Evolutionary conservation across 176 grass and related monocot genomes (phyloP).

Genomic region (Thinopyrum elongatum): DNA sequence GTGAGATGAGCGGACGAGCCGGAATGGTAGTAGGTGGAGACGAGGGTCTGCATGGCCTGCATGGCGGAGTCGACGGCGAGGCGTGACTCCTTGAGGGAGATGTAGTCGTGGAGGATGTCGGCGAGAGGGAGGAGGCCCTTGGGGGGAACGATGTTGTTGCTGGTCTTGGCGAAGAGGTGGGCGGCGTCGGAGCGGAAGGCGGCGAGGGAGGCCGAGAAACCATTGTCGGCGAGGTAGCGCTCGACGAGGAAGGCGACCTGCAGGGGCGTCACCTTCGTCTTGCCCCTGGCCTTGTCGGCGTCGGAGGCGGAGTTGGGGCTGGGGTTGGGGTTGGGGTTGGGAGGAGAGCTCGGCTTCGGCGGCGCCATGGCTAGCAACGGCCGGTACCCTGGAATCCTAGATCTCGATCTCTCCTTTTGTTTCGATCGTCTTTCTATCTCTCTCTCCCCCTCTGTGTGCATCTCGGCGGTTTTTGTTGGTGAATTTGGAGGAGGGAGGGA

Average conservation of each 20-base stretch:
- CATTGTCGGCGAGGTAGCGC: constrained; percentile 75
- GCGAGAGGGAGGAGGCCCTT: constrained; percentile 58
- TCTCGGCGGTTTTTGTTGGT: not conserved
- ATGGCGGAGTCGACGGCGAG: constrained; percentile 56
- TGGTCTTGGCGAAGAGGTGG: constrained; percentile 46
- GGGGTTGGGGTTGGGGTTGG: constrained; percentile 1
- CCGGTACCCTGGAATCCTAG: not conserved
- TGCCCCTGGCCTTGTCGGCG: constrained; percentile 13
- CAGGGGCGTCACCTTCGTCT: constrained; percentile 57
- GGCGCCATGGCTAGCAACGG: constrained; percentile 29
- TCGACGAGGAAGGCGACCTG: constrained; percentile 95
- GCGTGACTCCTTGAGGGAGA: constrained; percentile 66
- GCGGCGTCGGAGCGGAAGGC: constrained; percentile 73
- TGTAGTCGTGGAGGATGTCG: constrained; percentile 87
- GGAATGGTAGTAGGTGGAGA: constrained; percentile 48
- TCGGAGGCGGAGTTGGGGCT: not conserved
- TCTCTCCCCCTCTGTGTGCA: not conserved
- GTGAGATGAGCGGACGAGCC: not conserved
- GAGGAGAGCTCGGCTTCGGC: constrained; percentile 21
- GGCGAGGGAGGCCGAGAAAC: constrained; percentile 50
- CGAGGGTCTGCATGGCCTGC: constrained; percentile 56
- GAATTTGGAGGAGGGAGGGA: not conserved
- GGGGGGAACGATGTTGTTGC: constrained; percentile 39
- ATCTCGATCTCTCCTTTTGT: constrained; percentile 7
- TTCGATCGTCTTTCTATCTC: not conserved